phyloP scores from a whole-genome alignment of 495 filamentous ascomycete species.

The Immersiella caudata region DNA sequence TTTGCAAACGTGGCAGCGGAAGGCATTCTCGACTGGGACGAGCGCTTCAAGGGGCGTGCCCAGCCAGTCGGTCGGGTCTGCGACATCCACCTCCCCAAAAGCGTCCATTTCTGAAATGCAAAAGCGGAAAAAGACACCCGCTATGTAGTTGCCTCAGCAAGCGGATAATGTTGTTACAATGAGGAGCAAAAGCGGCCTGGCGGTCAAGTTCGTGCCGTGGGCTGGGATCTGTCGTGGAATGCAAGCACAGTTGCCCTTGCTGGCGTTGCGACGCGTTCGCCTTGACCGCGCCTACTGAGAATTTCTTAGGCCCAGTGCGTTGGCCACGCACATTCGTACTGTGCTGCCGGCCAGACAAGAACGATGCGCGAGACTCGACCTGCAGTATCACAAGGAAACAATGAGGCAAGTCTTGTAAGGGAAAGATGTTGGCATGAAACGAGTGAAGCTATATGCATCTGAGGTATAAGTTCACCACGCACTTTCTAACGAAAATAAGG shows the following conservation, averaged over 20 bases:
- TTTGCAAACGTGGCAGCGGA: slow-evolving; percentile 97
- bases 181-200: background rate
- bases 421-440: background rate
- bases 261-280: background rate
- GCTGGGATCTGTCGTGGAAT: background rate
- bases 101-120: slow-evolving; percentile 27
- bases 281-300: background rate
- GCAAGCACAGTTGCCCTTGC: background rate
- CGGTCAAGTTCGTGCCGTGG: background rate
- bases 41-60: slow-evolving; percentile 73
- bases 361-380: background rate
- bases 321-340: background rate
- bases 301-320: background rate
- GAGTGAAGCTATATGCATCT: no score
- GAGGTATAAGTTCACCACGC: no score
- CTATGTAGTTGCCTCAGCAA: background rate
- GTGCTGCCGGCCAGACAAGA: background rate
- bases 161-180: background rate
- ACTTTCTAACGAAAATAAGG: no score
- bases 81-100: slow-evolving; percentile 57
- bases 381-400: slow-evolving; percentile 7
- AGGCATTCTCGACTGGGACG: slow-evolving; percentile 74
- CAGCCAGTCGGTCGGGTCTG: slow-evolving; percentile 94
- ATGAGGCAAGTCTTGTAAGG: background rate
- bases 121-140: background rate